These are phyloP conservation scores for Triticum dicoccoides DNA, from an alignment of 176 grass and related monocot species.

Conservation along the genomic window DNA sequence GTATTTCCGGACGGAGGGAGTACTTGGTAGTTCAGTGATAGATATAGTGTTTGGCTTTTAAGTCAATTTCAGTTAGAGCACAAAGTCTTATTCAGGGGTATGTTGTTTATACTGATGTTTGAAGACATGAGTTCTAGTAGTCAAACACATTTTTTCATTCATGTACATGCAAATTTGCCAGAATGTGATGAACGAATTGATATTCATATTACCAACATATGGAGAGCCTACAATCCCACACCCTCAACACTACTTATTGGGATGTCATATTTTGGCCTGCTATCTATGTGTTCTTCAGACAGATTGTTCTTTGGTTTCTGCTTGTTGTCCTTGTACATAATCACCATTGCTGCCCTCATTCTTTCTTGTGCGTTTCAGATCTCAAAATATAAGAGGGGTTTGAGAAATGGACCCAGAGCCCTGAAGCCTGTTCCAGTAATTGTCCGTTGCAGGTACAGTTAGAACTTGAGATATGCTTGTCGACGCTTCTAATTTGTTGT, in stretches of 20 bases:
- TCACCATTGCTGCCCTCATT: neutral
- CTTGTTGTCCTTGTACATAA: neutral
- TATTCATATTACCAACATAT: neutral
- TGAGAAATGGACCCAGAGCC: conserved; percentile 91
- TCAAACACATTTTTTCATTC: neutral
- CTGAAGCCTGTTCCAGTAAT: conserved; percentile 94
- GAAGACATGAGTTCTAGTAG: neutral
- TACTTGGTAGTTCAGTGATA: neutral
- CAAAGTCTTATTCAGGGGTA: neutral
- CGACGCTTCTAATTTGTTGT: neutral
- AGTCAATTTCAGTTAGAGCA: neutral
- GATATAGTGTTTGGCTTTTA: neutral
- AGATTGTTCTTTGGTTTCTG: neutral
- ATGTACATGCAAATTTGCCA: neutral
- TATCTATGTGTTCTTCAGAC: neutral
- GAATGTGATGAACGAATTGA: neutral
- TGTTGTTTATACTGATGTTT: neutral
- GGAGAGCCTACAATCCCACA: neutral
- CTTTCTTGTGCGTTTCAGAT: conserved; percentile 51
- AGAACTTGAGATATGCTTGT: neutral
- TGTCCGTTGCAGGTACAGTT: conserved; percentile 81
- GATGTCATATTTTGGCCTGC: neutral
- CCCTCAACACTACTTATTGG: neutral
- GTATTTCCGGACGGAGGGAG: too few relatives aligned
- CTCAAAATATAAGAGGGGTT: conserved; percentile 69